Evolutionary conservation across 2,329 filamentous ascomycete species (phyloP).

Genomic region (Lachnellula arida): DNA sequence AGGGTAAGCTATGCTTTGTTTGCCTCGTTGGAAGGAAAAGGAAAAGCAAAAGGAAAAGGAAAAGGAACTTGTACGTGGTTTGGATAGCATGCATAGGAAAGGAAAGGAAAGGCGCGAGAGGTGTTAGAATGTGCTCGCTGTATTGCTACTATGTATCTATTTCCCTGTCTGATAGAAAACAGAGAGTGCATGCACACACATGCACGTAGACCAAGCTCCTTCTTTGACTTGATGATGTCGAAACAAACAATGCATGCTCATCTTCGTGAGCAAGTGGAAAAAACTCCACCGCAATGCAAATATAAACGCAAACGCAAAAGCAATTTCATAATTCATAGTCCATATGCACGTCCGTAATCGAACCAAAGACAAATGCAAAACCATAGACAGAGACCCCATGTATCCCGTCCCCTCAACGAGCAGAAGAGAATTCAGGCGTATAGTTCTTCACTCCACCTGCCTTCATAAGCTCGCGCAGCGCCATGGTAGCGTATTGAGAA

Average conservation of each 20-base stretch:
- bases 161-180: too few relatives aligned
- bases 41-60: not conserved
- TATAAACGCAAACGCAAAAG: not conserved
- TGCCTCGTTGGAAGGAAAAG: not conserved
- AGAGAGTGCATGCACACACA: too few relatives aligned
- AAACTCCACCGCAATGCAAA: not conserved
- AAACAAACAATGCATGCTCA: too few relatives aligned
- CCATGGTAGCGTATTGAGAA: conserved; percentile 83
- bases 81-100: too few relatives aligned
- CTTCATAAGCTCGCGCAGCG: conserved; percentile 73
- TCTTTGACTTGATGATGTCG: too few relatives aligned
- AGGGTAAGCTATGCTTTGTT: too few relatives aligned
- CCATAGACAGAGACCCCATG: not conserved
- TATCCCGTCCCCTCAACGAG: not conserved
- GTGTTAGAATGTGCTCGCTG: too few relatives aligned
- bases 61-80: not conserved
- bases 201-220: too few relatives aligned
- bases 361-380: not conserved
- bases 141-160: too few relatives aligned
- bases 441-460: conserved; percentile 57
- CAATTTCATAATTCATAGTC: not conserved
- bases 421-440: conserved; percentile 54
- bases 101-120: too few relatives aligned
- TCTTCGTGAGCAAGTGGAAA: too few relatives aligned
- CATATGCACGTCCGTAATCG: not conserved